Percentiles rank a stretch among this genome's conserved stretches.
Conservation (phyloP, 495 filamentous ascomycete species). For the Aspergillus diversus region DNA sequence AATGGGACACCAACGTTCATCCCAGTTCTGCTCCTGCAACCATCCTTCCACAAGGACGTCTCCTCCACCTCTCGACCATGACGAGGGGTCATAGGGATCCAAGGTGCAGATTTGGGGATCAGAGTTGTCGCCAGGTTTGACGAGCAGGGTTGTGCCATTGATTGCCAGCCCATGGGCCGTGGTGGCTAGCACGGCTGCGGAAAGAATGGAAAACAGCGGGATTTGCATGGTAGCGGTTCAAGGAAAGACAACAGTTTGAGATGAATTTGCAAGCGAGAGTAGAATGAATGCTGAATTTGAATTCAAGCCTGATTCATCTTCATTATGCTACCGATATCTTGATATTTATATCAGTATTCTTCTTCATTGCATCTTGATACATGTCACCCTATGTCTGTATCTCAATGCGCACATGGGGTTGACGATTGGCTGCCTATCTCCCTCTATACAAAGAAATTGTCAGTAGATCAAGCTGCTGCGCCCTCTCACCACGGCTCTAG, state of each 20-base stretch:
- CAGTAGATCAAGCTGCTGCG: no score
- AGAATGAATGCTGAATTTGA: neutral
- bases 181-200: neutral
- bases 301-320: neutral
- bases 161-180: neutral
- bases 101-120: neutral
- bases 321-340: neutral
- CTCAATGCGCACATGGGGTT: neutral
- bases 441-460: no score
- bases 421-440: neutral
- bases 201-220: neutral
- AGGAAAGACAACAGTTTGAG: neutral
- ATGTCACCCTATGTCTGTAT: neutral
- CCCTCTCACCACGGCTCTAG: no score
- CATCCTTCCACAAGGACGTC: neutral
- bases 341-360: neutral
- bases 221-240: neutral
- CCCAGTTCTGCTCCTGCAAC: neutral
- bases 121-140: neutral
- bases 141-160: neutral
- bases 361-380: neutral
- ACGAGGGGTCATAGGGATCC: neutral
- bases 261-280: neutral
- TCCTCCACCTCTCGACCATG: neutral
- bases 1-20: neutral